Conservation (phyloP, 2,329 filamentous ascomycete genomes). For the Leptographium wingfieldii region DNA sequence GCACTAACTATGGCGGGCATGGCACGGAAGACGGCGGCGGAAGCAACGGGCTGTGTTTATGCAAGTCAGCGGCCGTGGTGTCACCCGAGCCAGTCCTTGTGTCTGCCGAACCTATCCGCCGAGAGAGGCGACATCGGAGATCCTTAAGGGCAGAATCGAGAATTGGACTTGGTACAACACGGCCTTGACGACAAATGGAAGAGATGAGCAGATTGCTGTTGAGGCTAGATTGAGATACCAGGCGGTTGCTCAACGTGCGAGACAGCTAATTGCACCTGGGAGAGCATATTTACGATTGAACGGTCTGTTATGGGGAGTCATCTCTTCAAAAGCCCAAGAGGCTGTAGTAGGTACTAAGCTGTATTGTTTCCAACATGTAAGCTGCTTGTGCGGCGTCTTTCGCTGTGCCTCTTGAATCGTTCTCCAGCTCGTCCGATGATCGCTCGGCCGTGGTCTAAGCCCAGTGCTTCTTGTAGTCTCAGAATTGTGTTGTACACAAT, state of each 20-base stretch:
- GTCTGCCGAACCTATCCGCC: background rate
- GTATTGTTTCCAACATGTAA: background rate
- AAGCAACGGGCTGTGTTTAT: background rate
- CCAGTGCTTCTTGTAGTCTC: too few species aligned
- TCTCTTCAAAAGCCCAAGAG: background rate
- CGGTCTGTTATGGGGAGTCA: background rate
- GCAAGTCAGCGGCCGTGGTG: background rate
- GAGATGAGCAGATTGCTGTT: constrained; percentile 9
- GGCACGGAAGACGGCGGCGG: background rate
- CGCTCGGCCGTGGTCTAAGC: background rate
- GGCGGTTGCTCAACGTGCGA: constrained; percentile 24
- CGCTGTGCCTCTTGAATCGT: background rate
- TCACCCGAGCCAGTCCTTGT: background rate
- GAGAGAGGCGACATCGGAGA: constrained; percentile 12
- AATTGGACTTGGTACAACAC: background rate
- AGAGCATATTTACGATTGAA: background rate
- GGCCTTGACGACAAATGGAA: background rate
- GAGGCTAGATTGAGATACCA: constrained; percentile 18
- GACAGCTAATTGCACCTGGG: constrained; percentile 12
- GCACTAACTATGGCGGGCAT: too few species aligned
- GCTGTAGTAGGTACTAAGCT: background rate
- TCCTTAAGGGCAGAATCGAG: constrained; percentile 4
- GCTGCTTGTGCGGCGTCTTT: background rate
- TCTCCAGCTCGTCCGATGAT: constrained; percentile 3
- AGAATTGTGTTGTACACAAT: background rate